A percentile compares a stretch with the other conserved stretches of the same genome.
Evolutionary conservation across 2,329 filamentous ascomycete species (phyloP).

Genomic region (Thelonectria blattea): DNA sequence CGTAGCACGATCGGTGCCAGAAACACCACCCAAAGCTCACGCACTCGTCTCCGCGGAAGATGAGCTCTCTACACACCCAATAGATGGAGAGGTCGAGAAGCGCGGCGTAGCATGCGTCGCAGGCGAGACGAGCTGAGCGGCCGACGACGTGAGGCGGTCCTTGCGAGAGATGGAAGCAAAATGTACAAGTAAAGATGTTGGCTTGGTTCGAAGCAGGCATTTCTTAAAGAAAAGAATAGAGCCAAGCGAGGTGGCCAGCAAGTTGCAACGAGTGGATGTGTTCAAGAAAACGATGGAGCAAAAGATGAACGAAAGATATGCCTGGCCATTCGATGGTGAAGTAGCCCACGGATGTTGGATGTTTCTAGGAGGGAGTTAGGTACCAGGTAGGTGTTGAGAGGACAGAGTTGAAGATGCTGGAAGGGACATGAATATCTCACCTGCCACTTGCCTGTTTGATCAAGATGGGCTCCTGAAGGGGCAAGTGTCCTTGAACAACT

Average conservation of each 20-base stretch:
- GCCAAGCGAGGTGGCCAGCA: not conserved
- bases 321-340: not conserved
- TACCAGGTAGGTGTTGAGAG: not conserved
- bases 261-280: not conserved
- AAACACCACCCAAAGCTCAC: conserved; percentile 67
- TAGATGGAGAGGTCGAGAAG: conserved; percentile 61
- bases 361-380: not conserved
- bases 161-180: conserved; percentile 55
- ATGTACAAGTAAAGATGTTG: conserved; percentile 59
- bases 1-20: conserved; percentile 63
- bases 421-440: not conserved
- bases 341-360: not conserved
- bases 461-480: too few relatives aligned
- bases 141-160: conserved; percentile 51
- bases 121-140: conserved; percentile 55
- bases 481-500: not conserved
- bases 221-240: not conserved
- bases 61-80: conserved; percentile 63
- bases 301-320: not conserved
- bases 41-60: conserved; percentile 59
- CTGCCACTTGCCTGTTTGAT: not conserved
- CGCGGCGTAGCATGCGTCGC: conserved; percentile 52
- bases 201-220: conserved; percentile 22
- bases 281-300: not conserved
- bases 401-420: not conserved